Evolutionary conservation across 2,329 filamentous ascomycete genomes (phyloP), one percentile per base, ranked within the genome.

Genomic region (Aspergillus versicolor): DNA sequence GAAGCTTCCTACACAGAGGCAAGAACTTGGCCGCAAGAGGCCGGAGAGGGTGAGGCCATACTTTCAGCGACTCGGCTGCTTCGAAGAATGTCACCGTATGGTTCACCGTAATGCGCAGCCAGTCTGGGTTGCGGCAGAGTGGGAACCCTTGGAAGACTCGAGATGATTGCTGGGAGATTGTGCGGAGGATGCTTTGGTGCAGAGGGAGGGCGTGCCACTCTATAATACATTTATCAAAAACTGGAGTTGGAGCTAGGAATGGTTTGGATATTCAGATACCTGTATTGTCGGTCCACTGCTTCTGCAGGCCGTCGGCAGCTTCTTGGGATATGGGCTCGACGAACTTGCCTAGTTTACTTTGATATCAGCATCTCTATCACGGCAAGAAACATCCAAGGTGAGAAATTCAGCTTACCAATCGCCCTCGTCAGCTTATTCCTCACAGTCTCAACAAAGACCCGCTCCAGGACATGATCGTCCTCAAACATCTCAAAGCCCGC

Each of bases 101-200:
- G 13, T 46, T 48, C 12, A 57, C 38, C 2, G 57, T 63, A 7
- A 65, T 58, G 3, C 51, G 44, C 3, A 62, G 49, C 63, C 65
- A 67, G 30, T 56, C 49, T 5, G 54, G 56, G 42, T 65, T 55
- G 4, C 56, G 62, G 41, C 62, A 63, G 19, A 65, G 17, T 9
- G 48, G 13, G 65, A 62, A 11, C 59, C 61, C 9, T 45, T 50
- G 5, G 55, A 30, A 30, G 27, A 30, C 27, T 30, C 27, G 27
- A 3, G 27, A 58, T 2, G 58, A 52, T 6, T 60, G 32, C 5
- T 45, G 58, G 2, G 55, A 45, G 41, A 62, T 40, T 8, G 58
- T 52, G 12, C 27, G 19, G 1, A 61, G 44, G 27, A 61, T 38
- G 21, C 11, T 60, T 3, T 43, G 13, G 15, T 59, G 45, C 2